Conservation (phyloP, 73 alveolate genomes). For the Paraurostyla sp. region DNA sequence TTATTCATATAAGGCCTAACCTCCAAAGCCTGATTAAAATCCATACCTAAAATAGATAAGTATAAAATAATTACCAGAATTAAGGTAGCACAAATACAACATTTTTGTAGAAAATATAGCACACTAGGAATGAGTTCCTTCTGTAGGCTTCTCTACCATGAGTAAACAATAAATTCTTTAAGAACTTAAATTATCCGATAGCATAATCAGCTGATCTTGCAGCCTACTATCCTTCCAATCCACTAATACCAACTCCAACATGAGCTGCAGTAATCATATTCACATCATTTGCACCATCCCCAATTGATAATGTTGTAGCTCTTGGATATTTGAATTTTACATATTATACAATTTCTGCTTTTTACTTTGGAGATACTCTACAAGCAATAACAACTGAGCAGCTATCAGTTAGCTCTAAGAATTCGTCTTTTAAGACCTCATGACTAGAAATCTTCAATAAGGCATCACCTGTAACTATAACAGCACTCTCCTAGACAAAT, state of each 20-base stretch:
- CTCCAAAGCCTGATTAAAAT: constrained; percentile 84
- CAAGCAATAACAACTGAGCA: constrained; percentile 82
- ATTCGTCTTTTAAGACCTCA: constrained; percentile 70
- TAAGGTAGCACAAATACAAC: constrained; percentile 91
- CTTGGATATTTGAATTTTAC: constrained; percentile 67
- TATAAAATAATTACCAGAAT: constrained; percentile 69
- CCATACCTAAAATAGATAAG: constrained; percentile 80
- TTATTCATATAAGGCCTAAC: constrained; percentile 90
- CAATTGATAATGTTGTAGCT: constrained; percentile 91
- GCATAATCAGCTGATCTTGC: constrained; percentile 95
- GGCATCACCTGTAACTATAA: constrained; percentile 90
- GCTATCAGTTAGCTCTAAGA: constrained; percentile 78
- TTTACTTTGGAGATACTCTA: constrained; percentile 93
- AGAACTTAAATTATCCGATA: constrained; percentile 84
- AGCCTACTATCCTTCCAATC: constrained; percentile 97
- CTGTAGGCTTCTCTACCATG: constrained; percentile 97
- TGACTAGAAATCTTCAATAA: constrained; percentile 77
- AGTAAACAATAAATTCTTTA: constrained; percentile 77
- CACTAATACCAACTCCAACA: constrained; percentile 96
- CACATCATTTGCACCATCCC: constrained; percentile 99
- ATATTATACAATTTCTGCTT: constrained; percentile 88
- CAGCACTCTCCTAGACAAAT: constrained; percentile 71
- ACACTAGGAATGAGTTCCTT: constrained; percentile 89
- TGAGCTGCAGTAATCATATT: constrained; percentile 97
- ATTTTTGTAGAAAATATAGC: constrained; percentile 94